Conservation (phyloP, 164 flowering plant species). For the Paratinospora sagittata region DNA sequence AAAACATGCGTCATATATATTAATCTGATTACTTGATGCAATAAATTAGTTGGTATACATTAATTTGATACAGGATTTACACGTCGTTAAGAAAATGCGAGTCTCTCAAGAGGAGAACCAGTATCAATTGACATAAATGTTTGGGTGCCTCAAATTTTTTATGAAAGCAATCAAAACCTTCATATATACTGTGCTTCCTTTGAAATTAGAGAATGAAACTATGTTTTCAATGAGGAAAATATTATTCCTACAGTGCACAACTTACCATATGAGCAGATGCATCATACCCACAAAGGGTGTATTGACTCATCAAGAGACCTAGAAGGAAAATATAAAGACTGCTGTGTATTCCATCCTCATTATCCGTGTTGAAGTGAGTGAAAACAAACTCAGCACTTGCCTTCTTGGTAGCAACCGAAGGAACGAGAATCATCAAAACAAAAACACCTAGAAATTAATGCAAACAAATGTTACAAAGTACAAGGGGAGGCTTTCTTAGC, state of each 20-base stretch:
- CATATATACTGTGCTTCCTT: no score
- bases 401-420: constrained; percentile 62
- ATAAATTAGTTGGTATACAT: no score
- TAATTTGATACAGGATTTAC: no score
- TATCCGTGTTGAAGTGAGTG: constrained; percentile 86
- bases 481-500: not conserved
- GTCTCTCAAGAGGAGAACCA: no score
- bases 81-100: no score
- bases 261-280: constrained; percentile 95
- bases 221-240: no score
- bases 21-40: no score
- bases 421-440: constrained; percentile 78
- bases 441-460: constrained; percentile 54
- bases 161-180: no score
- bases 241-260: no score
- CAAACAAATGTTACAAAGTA: not conserved
- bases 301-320: constrained; percentile 95
- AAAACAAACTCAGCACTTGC: constrained; percentile 81
- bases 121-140: no score
- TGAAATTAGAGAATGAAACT: no score
- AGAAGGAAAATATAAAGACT: constrained; percentile 66
- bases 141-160: no score
- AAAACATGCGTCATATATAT: not conserved
- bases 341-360: constrained; percentile 63
- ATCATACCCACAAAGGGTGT: constrained; percentile 88